Evolutionary conservation across 306 rosid genomes (phyloP), one percentile per base, ranked within the genome.

Genomic region (Senna tora): DNA sequence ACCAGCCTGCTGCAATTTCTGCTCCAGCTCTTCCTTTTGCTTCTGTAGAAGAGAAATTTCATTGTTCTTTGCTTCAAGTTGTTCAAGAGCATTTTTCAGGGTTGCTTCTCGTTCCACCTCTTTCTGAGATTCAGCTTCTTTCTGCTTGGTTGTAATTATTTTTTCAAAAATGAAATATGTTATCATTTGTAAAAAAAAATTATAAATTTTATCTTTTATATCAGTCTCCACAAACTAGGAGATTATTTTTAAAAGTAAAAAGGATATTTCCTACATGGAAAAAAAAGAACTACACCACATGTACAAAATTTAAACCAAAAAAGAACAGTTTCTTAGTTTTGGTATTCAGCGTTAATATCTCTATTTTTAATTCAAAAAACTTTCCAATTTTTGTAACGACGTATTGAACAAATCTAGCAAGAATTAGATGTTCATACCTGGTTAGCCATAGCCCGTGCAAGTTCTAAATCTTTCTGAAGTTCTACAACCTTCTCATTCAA

Each of bases 1-100:
- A 17, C 69, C 80, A 25, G 81, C 84, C 59, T 65, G 77, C 81
- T 81, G 85, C 84, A 87, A 72, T 75, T 86, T 94, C 76, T 87
- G 87, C 80, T 89, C 93, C 38, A 91, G 86, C 43, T 89, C 96
- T 65, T 65, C 81, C 52, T 89, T 61, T 81, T 87, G 96, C 81
- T 92, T 81, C 72, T 80, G 84, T 43, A 91, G 79, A 77, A 87
- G 74, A 65, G 76, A 17, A 22, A 88, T 69, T 75, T 89, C 88
- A 38, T 76, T 87, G 75, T 82, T 83, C 86, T 88, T 94, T 12
- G 77, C 81, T 87, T 91, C 97, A 76, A 86, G 84, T 75, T 84
- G 90, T 61, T 86, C 87, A 61, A 72, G 80, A 75, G 98, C 87
- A 62, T 36, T 84, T 82, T 87, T 87, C 78, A 77, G 69, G 25